Evolutionary conservation across 2,329 filamentous ascomycete species (phyloP).

Genomic region (Onygenales sp.): DNA sequence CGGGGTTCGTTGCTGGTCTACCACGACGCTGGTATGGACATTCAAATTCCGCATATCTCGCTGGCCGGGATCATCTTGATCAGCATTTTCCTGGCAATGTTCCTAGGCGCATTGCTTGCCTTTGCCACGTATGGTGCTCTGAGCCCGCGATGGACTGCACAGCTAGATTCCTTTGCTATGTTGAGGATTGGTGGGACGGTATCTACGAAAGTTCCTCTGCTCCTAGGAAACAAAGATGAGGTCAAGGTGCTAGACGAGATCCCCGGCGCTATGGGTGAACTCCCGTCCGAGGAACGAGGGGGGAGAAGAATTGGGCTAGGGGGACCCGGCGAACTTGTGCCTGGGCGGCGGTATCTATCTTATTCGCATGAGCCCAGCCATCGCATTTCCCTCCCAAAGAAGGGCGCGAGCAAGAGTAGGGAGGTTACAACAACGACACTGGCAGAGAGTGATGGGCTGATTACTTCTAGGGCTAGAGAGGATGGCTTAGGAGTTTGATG

Average conservation of each 20-base stretch:
- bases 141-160: conserved; percentile 2
- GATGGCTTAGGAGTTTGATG: too few relatives aligned
- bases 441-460: too few relatives aligned
- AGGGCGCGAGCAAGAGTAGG: too few relatives aligned
- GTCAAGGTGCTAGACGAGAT: not conserved
- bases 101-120: not conserved
- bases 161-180: conserved; percentile 6
- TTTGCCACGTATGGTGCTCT: not conserved
- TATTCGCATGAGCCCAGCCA: too few relatives aligned
- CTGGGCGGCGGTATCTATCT: too few relatives aligned
- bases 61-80: not conserved
- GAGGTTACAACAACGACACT: too few relatives aligned
- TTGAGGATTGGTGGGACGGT: conserved; percentile 5
- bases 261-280: too few relatives aligned
- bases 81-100: not conserved
- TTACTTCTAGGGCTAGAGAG: too few relatives aligned
- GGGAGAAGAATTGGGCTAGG: too few relatives aligned
- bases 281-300: too few relatives aligned
- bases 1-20: not conserved
- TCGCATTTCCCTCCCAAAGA: too few relatives aligned
- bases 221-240: not conserved
- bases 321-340: too few relatives aligned
- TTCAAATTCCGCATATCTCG: not conserved
- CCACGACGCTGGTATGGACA: not conserved
- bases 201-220: not conserved